phyloP scores from a whole-genome alignment of 768 basidiomycete genomes.

The Chlorophyllum brunneum region DNA sequence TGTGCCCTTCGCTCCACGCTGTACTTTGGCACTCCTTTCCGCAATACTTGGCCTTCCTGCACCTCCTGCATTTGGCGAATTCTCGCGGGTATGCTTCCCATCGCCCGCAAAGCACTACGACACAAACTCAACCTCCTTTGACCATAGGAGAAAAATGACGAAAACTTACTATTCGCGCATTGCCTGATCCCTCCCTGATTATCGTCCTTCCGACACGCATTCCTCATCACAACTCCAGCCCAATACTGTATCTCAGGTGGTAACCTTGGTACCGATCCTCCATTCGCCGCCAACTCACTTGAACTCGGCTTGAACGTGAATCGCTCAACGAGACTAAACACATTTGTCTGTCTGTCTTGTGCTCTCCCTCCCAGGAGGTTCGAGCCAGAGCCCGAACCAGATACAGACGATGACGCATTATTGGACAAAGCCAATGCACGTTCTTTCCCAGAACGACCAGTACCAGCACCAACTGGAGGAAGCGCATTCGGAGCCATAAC shows the following conservation, averaged over 20 bases:
- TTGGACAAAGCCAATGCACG: conserved; percentile 10
- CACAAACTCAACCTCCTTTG: conserved; percentile 3
- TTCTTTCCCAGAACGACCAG: conserved; percentile 14
- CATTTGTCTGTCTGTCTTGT: conserved; percentile 65
- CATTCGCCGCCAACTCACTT: conserved; percentile 34
- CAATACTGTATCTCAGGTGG: conserved; percentile 96
- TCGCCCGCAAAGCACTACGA: conserved; percentile 88
- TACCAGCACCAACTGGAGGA: neutral
- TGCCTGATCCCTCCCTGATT: conserved; percentile 89
- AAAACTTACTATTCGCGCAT: conserved; percentile 86
- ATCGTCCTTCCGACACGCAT: conserved; percentile 98
- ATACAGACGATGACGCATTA: neutral
- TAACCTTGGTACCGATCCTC: conserved; percentile 37
- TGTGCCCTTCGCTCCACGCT: conserved; percentile 94
- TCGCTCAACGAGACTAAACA: conserved; percentile 93
- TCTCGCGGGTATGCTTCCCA: conserved; percentile 94
- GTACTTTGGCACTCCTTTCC: conserved; percentile 96
- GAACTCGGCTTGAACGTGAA: conserved; percentile 94
- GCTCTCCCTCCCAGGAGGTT: neutral
- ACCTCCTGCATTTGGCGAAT: conserved; percentile 95
- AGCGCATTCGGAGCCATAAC: conserved; percentile 4
- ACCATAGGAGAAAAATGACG: neutral
- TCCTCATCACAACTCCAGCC: conserved; percentile 99
- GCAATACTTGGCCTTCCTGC: conserved; percentile 97
- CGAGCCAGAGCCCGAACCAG: neutral